phyloP scores from a whole-genome alignment of 164 flowering plant species.

The Houttuynia cordata region DNA sequence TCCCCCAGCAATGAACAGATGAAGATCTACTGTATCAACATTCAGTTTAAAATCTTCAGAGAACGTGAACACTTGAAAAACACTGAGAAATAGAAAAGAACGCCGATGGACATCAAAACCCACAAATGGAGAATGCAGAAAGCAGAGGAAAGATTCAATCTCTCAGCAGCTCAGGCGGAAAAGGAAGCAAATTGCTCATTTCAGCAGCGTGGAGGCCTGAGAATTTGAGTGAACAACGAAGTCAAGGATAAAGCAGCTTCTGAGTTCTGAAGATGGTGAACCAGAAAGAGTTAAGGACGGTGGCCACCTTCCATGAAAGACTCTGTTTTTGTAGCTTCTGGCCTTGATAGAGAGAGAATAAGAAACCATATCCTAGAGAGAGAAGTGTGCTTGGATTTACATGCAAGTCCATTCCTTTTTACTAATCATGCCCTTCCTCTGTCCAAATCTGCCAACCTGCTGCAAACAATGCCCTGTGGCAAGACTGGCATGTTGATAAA shows the following conservation, averaged over 20 bases:
- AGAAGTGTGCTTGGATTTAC: neutral
- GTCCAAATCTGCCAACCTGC: neutral
- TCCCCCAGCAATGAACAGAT: neutral
- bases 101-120: no score
- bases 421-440: no score
- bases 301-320: slow-evolving; percentile 6
- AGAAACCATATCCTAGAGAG: neutral
- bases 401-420: slow-evolving; percentile 2
- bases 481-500: neutral
- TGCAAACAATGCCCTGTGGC: neutral
- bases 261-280: slow-evolving; percentile 1
- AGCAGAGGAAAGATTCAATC: no score
- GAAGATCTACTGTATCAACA: neutral
- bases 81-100: no score
- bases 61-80: no score
- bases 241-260: neutral
- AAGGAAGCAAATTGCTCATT: no score
- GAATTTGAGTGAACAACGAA: neutral
- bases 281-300: neutral
- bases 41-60: neutral
- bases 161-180: no score
- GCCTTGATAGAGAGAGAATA: slow-evolving; percentile 1
- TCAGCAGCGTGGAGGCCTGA: no score
- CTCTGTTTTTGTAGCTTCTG: slow-evolving; percentile 7
- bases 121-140: no score